Evolutionary conservation across 2,329 filamentous ascomycete genomes (phyloP), one percentile per base, ranked within the genome.

Genomic region (Dothideomycetes sp.): DNA sequence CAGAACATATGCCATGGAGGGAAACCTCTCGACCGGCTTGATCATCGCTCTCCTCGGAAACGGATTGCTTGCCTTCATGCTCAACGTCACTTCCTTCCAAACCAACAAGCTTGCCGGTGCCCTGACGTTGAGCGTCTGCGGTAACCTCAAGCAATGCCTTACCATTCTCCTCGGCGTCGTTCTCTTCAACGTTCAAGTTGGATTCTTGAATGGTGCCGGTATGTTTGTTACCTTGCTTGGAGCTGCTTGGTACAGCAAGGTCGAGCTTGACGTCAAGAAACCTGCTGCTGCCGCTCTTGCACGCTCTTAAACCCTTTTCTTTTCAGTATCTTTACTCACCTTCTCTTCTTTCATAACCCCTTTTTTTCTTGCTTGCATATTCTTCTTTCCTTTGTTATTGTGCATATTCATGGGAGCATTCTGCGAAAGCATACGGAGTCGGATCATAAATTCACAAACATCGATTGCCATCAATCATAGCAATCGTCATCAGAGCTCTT

Each of bases 201-300:
- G 50, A 13, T 33, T 45, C 20, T 43, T 63, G 49, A 78, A 78
- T 54, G 72, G 71, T n/a, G 49, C 71, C 11, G 74, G 49, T 30
- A 75, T 76, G 68, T 49, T 60, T 16, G 61, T 76, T 17, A 74
- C 74, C 5, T 64, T 78, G 56, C 49, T 63, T 8, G 74, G 74
- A 24, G 74, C 72, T 7, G 72, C 65, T 10, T 71, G 70, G 56
- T 78, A 77, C 61, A 74, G 70, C 58, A 70, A 70, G 51, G 70
- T 74, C 12, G 73, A 76, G 57, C 58, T 76, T 25, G 65, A 71
- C 50, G 64, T 65, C 51, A 72, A 68, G 58, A 45, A 44, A 33
- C 17, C 41, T n/a, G 37, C n/a, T 9, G 27, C 22, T 7, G 28
- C 37, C 16, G 29, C 17, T 32, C 37, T 19, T 40, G 28, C 32